Evolutionary conservation across 345 rosid genomes (phyloP).

Genomic region (Eucalyptus sideroxylon): DNA sequence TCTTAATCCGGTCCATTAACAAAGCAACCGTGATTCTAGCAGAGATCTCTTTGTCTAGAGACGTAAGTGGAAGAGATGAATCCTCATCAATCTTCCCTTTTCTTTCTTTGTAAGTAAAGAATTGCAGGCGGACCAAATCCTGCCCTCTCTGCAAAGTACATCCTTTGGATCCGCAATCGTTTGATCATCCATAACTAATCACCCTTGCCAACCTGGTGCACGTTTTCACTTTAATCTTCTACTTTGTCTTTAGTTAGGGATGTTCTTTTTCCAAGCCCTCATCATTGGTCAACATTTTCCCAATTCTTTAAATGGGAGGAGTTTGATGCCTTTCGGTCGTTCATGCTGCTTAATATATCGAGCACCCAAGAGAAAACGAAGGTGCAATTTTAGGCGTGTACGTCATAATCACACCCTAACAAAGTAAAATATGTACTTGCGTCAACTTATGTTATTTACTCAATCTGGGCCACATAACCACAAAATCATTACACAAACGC

Average conservation of each 20-base stretch:
- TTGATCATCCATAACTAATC: not conserved
- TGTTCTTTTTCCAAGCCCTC: not conserved
- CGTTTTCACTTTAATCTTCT: not conserved
- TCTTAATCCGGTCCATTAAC: not conserved
- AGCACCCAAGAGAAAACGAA: not conserved
- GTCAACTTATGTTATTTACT: not conserved
- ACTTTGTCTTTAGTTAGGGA: not conserved
- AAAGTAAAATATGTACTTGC: not conserved
- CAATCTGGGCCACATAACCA: not conserved
- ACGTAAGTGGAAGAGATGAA: not conserved
- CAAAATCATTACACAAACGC: not conserved
- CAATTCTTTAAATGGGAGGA: not conserved
- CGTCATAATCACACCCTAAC: not conserved
- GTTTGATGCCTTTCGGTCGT: not conserved
- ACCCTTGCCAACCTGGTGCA: not conserved
- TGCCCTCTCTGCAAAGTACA: not conserved
- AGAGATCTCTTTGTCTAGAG: not conserved
- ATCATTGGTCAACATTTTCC: not conserved
- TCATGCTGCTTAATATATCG: not conserved
- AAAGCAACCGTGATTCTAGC: not conserved
- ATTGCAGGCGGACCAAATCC: not conserved
- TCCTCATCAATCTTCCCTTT: not conserved
- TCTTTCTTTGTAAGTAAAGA: not conserved
- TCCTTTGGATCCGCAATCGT: not conserved
- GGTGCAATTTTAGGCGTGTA: not conserved